Conservation (phyloP, 208 protist species). For the Crithidia sp. region DNA sequence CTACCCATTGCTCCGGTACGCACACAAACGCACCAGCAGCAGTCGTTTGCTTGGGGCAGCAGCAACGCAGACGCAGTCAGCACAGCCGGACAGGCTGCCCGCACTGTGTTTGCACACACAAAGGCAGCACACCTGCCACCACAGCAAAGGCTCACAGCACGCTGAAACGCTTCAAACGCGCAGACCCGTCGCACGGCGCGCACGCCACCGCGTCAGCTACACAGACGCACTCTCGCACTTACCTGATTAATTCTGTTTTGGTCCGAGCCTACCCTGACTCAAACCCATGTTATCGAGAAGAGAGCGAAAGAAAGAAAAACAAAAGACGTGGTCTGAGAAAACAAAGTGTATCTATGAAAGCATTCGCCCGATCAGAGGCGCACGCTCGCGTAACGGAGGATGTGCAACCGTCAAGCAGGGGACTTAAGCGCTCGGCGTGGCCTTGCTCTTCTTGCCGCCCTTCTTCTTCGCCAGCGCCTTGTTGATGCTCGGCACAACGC, state of each 20-base stretch:
- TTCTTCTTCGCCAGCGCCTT: conserved; percentile 84
- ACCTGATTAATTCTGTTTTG: neutral
- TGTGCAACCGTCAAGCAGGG: conserved; percentile 1
- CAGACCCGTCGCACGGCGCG: too few species aligned
- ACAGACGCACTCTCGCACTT: too few species aligned
- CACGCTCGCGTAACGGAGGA: conserved; percentile 2
- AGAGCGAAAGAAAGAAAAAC: conserved; percentile 12
- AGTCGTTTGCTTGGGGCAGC: too few species aligned
- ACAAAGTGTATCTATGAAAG: conserved; percentile 31
- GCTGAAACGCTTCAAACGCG: too few species aligned
- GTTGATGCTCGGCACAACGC: conserved; percentile 74
- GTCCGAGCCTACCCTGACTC: conserved; percentile 26
- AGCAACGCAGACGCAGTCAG: too few species aligned
- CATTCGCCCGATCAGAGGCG: conserved; percentile 7
- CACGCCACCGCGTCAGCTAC: too few species aligned
- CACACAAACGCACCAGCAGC: too few species aligned
- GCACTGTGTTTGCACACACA: too few species aligned
- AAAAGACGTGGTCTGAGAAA: conserved; percentile 13
- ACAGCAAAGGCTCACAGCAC: too few species aligned
- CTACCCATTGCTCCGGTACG: too few species aligned
- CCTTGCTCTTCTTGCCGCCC: conserved; percentile 53
- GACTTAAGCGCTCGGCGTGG: conserved; percentile 33
- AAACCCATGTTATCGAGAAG: conserved; percentile 12
- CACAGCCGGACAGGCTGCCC: too few species aligned
- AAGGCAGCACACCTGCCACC: too few species aligned